A percentile compares a stretch with the other conserved stretches of the same genome.
Conservation (phyloP, 225 moss, liverwort and hornwort species). For the Ulota crispa region DNA sequence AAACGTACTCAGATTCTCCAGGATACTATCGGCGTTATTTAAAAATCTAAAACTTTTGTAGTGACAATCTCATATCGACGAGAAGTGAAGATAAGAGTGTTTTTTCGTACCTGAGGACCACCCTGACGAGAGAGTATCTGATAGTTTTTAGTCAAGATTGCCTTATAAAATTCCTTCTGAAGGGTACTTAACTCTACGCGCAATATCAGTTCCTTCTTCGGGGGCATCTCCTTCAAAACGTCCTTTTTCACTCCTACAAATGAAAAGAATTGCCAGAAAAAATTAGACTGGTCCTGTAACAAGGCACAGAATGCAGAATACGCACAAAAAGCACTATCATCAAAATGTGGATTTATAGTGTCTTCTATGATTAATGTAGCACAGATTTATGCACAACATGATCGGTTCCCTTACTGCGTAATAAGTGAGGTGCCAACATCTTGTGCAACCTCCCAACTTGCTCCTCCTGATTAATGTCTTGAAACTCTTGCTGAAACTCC, state of each 20-base stretch:
- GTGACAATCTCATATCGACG: background rate
- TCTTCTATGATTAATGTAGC: background rate
- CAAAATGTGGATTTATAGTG: background rate
- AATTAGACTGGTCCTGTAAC: background rate
- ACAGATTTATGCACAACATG: background rate
- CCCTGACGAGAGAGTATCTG: constrained; percentile 79
- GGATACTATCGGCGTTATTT: background rate
- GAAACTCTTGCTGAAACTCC: constrained; percentile 84
- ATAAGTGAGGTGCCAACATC: constrained; percentile 65
- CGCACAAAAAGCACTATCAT: background rate
- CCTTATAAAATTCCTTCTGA: constrained; percentile 83
- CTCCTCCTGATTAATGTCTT: constrained; percentile 85
- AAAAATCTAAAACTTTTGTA: background rate
- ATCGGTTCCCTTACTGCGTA: constrained; percentile 57
- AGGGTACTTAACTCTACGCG: constrained; percentile 76
- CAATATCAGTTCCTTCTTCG: constrained; percentile 83
- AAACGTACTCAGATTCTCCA: background rate
- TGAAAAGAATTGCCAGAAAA: background rate
- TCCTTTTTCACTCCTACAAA: constrained; percentile 77
- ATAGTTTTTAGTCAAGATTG: constrained; percentile 72
- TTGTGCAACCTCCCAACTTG: constrained; percentile 78
- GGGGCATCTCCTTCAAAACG: constrained; percentile 82
- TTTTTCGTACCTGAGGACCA: constrained; percentile 68
- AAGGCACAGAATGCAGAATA: background rate
- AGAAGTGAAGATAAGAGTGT: background rate